Percentiles rank a stretch among this genome's conserved stretches.
Evolutionary conservation across 2,329 filamentous ascomycete genomes (phyloP).

Genomic region (Leptographium galeiforme): DNA sequence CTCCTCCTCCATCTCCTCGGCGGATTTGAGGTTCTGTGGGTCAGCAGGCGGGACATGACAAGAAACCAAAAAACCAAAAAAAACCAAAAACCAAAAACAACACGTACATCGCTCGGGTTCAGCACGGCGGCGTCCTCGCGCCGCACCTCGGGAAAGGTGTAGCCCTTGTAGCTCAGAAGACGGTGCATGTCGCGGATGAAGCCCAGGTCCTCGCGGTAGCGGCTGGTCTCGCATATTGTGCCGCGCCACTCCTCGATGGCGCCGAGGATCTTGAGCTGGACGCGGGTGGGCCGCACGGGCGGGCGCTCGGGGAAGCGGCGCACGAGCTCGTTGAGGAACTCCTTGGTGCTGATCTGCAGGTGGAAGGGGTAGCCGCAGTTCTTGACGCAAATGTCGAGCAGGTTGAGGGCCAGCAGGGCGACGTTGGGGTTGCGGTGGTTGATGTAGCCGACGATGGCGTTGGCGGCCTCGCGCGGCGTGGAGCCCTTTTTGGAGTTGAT

Average conservation of each 20-base stretch:
- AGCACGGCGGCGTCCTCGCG: constrained; percentile 90
- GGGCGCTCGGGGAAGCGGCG: constrained; percentile 90
- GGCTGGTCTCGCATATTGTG: constrained; percentile 95
- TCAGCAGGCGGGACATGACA: too few relatives aligned
- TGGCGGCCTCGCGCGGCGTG: constrained; percentile 85
- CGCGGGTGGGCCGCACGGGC: constrained; percentile 69
- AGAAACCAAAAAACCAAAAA: too few relatives aligned
- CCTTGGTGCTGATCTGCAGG: constrained; percentile 95
- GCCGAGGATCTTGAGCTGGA: constrained; percentile 87
- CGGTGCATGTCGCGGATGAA: constrained; percentile 98
- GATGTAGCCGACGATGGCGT: constrained; percentile 84
- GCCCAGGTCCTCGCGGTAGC: constrained; percentile 93
- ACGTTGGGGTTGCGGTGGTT: constrained; percentile 97
- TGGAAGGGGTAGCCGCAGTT: constrained; percentile 99
- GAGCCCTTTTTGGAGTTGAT: constrained; percentile 97
- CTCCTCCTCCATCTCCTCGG: constrained; percentile 97
- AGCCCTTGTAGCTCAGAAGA: constrained; percentile 90
- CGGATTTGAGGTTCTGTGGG: constrained; percentile 75
- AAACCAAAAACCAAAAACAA: too few relatives aligned
- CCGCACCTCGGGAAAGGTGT: constrained; percentile 83
- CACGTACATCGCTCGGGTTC: constrained; percentile 94
- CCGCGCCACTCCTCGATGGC: constrained; percentile 96
- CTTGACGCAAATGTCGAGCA: constrained; percentile 98
- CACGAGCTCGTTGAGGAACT: constrained; percentile 96
- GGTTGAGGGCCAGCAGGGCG: constrained; percentile 72